Evolutionary conservation across 1,284 basidiomycete genomes (phyloP).

Genomic region (Marasmius sp.): DNA sequence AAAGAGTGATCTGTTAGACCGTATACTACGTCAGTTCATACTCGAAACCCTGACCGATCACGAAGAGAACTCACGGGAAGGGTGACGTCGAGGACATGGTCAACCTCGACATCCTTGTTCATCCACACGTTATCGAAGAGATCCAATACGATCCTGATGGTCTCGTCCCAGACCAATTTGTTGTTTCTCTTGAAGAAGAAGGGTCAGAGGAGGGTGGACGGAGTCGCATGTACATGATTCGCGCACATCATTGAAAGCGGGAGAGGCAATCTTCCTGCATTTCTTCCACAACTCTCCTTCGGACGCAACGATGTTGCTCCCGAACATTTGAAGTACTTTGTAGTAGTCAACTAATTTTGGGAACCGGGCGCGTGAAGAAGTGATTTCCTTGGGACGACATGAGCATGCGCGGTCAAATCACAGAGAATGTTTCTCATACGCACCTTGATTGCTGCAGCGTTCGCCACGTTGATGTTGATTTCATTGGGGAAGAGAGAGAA

Average conservation of each 20-base stretch:
- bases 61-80: conserved; percentile 38
- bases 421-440: background rate
- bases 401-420: background rate
- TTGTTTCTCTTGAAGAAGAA: conserved; percentile 45
- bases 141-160: conserved; percentile 41
- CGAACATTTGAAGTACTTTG: background rate
- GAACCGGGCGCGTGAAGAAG: background rate
- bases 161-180: conserved; percentile 57
- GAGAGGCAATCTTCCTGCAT: conserved; percentile 1
- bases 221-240: background rate
- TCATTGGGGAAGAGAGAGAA: background rate
- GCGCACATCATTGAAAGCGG: conserved; percentile 2
- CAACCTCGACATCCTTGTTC: conserved; percentile 26
- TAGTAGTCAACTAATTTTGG: conserved; percentile 1
- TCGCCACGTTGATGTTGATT: background rate
- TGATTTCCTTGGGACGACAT: background rate
- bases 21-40: background rate
- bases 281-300: conserved; percentile 7
- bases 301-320: background rate
- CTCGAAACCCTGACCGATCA: background rate
- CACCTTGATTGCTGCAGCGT: conserved; percentile 1
- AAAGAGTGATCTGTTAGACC: conserved; percentile 47
- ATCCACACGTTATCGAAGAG: conserved; percentile 40
- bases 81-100: conserved; percentile 42
- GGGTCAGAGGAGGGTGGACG: conserved; percentile 29